These are phyloP conservation scores for Suillus weaverae DNA, from an alignment of 768 basidiomycete genomes.

Conservation along the genomic window DNA sequence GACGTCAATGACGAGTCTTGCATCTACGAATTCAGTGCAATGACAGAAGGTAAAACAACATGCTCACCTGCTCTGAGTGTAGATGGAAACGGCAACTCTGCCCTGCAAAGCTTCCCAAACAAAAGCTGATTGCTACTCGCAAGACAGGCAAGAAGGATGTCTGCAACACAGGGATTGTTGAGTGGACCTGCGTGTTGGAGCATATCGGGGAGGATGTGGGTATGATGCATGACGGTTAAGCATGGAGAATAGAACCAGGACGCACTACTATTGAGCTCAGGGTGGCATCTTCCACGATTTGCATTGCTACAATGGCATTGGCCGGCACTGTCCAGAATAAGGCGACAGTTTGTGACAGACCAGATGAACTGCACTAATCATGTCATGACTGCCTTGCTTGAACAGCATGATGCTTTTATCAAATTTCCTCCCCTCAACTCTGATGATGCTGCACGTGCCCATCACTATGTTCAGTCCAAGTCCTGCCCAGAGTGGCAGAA, in stretches of 20 bases:
- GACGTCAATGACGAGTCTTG: conserved; percentile 46
- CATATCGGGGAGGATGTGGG: conserved; percentile 47
- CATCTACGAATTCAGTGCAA: conserved; percentile 60
- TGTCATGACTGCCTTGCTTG: conserved; percentile 15
- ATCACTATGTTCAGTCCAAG: conserved; percentile 34
- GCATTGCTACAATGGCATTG: too few species aligned
- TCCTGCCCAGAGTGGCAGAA: conserved; percentile 37
- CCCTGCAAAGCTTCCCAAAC: conserved; percentile 23
- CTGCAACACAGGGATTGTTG: conserved; percentile 45
- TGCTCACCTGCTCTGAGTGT: conserved; percentile 15
- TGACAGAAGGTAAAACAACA: conserved; percentile 18
- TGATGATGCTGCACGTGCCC: neutral
- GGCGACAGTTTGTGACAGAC: too few species aligned
- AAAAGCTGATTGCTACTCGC: conserved; percentile 22
- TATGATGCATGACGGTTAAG: too few species aligned
- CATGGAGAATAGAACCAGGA: too few species aligned
- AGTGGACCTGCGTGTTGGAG: conserved; percentile 53
- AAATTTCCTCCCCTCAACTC: neutral
- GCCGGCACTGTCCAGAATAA: too few species aligned
- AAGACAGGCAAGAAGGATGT: conserved; percentile 68
- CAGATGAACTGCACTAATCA: conserved; percentile 20
- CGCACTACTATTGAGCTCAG: too few species aligned
- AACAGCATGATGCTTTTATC: conserved; percentile 14
- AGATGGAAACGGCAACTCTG: conserved; percentile 15
- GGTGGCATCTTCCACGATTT: too few species aligned